Percentiles rank a stretch among this genome's conserved stretches.
Evolutionary conservation across 495 filamentous ascomycete genomes (phyloP).

Genomic region (Trichocladium uniseriatum): DNA sequence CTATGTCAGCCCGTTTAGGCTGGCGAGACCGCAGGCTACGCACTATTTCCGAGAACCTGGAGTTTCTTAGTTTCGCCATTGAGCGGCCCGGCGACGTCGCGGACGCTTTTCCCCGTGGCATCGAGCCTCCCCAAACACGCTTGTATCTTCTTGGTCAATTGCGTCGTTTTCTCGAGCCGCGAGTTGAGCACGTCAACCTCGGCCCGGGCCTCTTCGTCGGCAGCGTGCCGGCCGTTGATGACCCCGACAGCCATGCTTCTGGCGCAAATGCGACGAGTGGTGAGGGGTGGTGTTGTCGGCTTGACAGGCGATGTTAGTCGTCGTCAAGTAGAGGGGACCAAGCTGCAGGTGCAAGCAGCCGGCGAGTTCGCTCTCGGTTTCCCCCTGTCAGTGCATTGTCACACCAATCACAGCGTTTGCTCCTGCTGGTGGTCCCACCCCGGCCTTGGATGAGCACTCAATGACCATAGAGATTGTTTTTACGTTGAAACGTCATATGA

Average conservation of each 20-base stretch:
- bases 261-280: slow-evolving; percentile 1
- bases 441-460: no score
- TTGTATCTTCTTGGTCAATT: slow-evolving; percentile 88
- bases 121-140: slow-evolving; percentile 77
- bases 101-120: slow-evolving; percentile 76
- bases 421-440: neutral
- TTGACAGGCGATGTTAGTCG: neutral
- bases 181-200: slow-evolving; percentile 60
- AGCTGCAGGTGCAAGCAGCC: slow-evolving; percentile 2
- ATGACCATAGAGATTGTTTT: no score
- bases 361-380: neutral
- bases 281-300: neutral
- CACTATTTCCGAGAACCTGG: slow-evolving; percentile 72
- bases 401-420: neutral
- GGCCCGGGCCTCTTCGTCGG: slow-evolving; percentile 54
- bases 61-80: slow-evolving; percentile 86
- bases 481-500: no score
- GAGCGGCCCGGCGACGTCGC: slow-evolving; percentile 85
- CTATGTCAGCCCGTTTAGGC: neutral
- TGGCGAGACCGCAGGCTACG: slow-evolving; percentile 14
- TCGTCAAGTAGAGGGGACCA: neutral
- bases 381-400: neutral
- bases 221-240: slow-evolving; percentile 38
- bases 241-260: slow-evolving; percentile 39
- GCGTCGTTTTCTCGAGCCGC: slow-evolving; percentile 52